A percentile compares a stretch with the other conserved stretches of the same genome.
These are phyloP conservation scores for Cordyceps cateniannulata DNA, from an alignment of 2,329 filamentous ascomycete genomes.

Conservation along the genomic window DNA sequence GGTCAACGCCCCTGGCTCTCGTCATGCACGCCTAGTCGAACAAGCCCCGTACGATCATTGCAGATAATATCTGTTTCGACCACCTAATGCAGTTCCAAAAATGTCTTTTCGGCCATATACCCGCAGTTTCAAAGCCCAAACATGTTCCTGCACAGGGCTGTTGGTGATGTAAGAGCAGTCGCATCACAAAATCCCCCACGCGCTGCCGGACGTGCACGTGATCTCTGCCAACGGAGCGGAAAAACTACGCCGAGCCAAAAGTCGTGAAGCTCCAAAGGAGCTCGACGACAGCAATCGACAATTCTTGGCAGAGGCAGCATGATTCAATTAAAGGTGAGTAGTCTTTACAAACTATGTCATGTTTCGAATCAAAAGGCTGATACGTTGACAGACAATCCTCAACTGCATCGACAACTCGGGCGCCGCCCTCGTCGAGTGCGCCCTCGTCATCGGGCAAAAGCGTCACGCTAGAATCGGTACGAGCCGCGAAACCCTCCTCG, in stretches of 20 bases:
- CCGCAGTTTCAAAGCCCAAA: too few species aligned
- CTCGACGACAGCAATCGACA: neutral
- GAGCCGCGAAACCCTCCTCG: conserved; percentile 21
- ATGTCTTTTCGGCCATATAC: too few species aligned
- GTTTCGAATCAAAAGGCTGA: neutral
- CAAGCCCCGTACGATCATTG: too few species aligned
- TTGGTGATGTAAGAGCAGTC: neutral
- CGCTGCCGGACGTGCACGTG: neutral
- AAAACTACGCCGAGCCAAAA: conserved; percentile 6
- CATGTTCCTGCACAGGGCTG: too few species aligned
- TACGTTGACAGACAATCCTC: conserved; percentile 70
- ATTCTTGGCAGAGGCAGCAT: conserved; percentile 47
- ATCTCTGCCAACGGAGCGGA: neutral
- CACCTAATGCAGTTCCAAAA: too few species aligned
- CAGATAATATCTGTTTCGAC: too few species aligned
- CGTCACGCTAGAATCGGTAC: conserved; percentile 80
- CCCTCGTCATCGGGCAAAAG: conserved; percentile 87
- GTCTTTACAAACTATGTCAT: too few species aligned
- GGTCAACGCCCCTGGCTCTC: too few species aligned
- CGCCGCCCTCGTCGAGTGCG: conserved; percentile 94
- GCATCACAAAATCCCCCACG: neutral
- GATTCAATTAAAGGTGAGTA: conserved; percentile 78
- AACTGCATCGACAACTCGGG: conserved; percentile 99
- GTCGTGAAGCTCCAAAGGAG: neutral
- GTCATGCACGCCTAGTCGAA: too few species aligned